These are phyloP conservation scores for Ilyonectria mors-panacis DNA, from an alignment of 2,329 filamentous ascomycete genomes.

Conservation along the genomic window DNA sequence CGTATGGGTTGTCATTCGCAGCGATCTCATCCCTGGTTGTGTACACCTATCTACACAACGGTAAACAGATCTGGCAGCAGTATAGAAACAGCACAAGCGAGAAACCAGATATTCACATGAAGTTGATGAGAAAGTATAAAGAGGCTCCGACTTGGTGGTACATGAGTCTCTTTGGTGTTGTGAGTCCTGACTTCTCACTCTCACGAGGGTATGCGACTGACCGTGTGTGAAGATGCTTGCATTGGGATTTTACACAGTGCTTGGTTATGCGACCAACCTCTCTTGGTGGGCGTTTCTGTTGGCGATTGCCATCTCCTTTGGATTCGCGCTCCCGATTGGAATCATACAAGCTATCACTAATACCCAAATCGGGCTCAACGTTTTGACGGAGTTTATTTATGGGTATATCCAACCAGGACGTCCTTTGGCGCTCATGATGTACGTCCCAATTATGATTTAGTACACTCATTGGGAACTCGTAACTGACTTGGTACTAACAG, in stretches of 20 bases:
- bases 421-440: slow-evolving; percentile 82
- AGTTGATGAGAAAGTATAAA: slow-evolving; percentile 73
- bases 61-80: slow-evolving; percentile 76
- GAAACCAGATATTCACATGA: slow-evolving; percentile 76
- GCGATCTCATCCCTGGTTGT: slow-evolving; percentile 79
- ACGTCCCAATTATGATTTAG: slow-evolving; percentile 37
- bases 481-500: slow-evolving; percentile 50
- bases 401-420: slow-evolving; percentile 83
- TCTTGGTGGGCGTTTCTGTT: slow-evolving; percentile 82
- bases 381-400: slow-evolving; percentile 81
- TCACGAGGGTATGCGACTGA: slow-evolving; percentile 28
- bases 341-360: slow-evolving; percentile 81
- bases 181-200: slow-evolving; percentile 50
- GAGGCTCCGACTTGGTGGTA: slow-evolving; percentile 78
- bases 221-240: slow-evolving; percentile 61
- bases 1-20: slow-evolving; percentile 81
- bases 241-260: slow-evolving; percentile 68
- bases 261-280: slow-evolving; percentile 76
- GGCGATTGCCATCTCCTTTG: slow-evolving; percentile 73
- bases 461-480: neutral
- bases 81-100: slow-evolving; percentile 72
- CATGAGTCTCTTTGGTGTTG: slow-evolving; percentile 68
- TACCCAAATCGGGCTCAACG: slow-evolving; percentile 80
- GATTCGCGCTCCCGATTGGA: slow-evolving; percentile 76
- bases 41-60: slow-evolving; percentile 77